Evolutionary conservation across 2,329 filamentous ascomycete genomes (phyloP), one percentile per base, ranked within the genome.

Genomic region (Monilinia aucupariae): DNA sequence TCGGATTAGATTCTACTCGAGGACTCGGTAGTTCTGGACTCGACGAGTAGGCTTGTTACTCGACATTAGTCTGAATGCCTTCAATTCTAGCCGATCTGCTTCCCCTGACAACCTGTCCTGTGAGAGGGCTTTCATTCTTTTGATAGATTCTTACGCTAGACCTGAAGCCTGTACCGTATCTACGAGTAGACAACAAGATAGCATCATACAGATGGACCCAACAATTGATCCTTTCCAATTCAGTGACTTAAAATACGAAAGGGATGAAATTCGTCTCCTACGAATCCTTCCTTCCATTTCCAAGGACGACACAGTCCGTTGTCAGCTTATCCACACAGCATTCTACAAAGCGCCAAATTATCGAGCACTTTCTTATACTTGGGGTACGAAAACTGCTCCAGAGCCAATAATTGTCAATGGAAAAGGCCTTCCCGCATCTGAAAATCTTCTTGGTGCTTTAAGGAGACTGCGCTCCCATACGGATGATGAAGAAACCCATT

Each of bases 351-450:
- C 69, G 22, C 68, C 68, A 8, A 64, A 63, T 17, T 70, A 72
- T 47, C 51, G 62, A 32, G 68, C 69, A 13, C 68, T 72, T 22
- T 71, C 70, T 6, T 72, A 71, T 52, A 58, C 66, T 6, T 72
- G 70, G 70, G 70, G 68, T 4, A 52, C 62, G 22, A 22, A 48
- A 22, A 15, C 13, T 10, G n/a, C 25, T 5, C 60, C 63, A 0
- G 55, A 61, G 27, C 30, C 25, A n/a, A 65, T 71, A 20, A 15
- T 53, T n/a, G 41, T 70, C 22, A 65, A 68, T 27, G 20, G 34
- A n/a, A 51, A 61, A 8, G 12, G 41, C 5, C n/a, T 68, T 15
- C 30, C 52, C 8, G 65, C 69, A 15, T 68, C 68, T 1, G 51
- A 51, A 13, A 72, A 68, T 51, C 61, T 71, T 9, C 53, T 65